Evolutionary conservation across 106 monocot species (phyloP).

Genomic region (Ottelia alismoides): DNA sequence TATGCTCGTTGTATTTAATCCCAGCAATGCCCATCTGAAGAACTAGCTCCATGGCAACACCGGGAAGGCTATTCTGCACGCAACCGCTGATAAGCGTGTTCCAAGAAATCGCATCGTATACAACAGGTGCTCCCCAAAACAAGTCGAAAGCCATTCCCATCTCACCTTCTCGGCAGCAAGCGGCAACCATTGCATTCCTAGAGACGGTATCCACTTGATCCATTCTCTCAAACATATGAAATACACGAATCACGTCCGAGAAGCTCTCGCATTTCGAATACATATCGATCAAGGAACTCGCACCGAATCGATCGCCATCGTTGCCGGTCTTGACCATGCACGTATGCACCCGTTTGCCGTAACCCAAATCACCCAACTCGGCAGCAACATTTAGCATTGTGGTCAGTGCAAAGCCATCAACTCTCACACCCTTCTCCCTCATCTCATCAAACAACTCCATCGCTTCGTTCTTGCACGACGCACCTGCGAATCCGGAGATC

Average conservation of each 20-base stretch:
- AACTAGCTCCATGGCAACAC: slow-evolving; percentile 5
- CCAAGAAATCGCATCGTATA: slow-evolving; percentile 7
- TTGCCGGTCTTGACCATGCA: slow-evolving; percentile 1
- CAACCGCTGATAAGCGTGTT: slow-evolving; percentile 16
- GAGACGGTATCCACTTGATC: slow-evolving; percentile 3
- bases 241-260: neutral
- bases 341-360: slow-evolving; percentile 6
- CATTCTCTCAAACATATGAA: neutral
- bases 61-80: slow-evolving; percentile 2
- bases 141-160: slow-evolving; percentile 10
- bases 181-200: slow-evolving; percentile 13
- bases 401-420: slow-evolving; percentile 8
- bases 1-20: slow-evolving; percentile 7
- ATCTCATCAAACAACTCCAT: slow-evolving; percentile 11
- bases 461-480: neutral
- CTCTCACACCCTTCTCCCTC: neutral
- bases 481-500: slow-evolving; percentile 9
- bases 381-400: slow-evolving; percentile 16
- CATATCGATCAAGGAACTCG: slow-evolving; percentile 14
- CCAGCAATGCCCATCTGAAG: slow-evolving; percentile 1
- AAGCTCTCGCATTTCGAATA: slow-evolving; percentile 19
- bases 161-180: slow-evolving; percentile 15
- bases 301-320: slow-evolving; percentile 7
- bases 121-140: neutral
- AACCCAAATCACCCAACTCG: neutral